These are phyloP conservation scores for Biscogniauxia marginata DNA, from an alignment of 2,329 filamentous ascomycete species.

Conservation along the genomic window DNA sequence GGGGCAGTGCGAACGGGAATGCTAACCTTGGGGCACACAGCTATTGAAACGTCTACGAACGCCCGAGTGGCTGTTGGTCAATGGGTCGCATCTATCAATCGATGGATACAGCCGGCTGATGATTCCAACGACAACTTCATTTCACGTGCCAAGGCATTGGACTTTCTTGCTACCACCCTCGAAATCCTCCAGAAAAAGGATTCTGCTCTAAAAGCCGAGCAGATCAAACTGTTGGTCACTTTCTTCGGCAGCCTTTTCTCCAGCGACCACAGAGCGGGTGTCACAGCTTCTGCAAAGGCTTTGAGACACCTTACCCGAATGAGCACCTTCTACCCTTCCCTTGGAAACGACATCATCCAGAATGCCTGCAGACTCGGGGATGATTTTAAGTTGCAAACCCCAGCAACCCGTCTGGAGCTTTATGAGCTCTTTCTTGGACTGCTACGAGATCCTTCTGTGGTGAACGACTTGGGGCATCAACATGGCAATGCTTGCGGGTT, in stretches of 20 bases:
- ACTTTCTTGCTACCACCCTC: conserved; percentile 56
- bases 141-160: conserved; percentile 53
- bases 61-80: conserved; percentile 48
- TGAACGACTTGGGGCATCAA: conserved; percentile 43
- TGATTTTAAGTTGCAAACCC: conserved; percentile 54
- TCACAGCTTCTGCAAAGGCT: conserved; percentile 53
- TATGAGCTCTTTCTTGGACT: conserved; percentile 49
- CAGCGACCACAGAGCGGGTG: conserved; percentile 58
- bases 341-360: conserved; percentile 48
- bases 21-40: conserved; percentile 31
- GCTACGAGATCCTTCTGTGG: conserved; percentile 42
- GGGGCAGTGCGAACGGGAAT: not conserved
- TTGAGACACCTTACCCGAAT: conserved; percentile 49
- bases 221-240: conserved; percentile 49
- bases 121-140: conserved; percentile 47
- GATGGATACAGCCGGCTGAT: conserved; percentile 48
- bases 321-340: conserved; percentile 49
- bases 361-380: conserved; percentile 52
- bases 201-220: conserved; percentile 45
- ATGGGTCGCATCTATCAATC: conserved; percentile 55
- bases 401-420: conserved; percentile 51
- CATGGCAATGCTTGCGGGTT: conserved; percentile 46
- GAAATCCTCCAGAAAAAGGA: conserved; percentile 43
- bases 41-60: conserved; percentile 44
- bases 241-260: conserved; percentile 61